Evolutionary conservation across 306 rosid genomes (phyloP).

Genomic region (Quillaja saponaria): DNA sequence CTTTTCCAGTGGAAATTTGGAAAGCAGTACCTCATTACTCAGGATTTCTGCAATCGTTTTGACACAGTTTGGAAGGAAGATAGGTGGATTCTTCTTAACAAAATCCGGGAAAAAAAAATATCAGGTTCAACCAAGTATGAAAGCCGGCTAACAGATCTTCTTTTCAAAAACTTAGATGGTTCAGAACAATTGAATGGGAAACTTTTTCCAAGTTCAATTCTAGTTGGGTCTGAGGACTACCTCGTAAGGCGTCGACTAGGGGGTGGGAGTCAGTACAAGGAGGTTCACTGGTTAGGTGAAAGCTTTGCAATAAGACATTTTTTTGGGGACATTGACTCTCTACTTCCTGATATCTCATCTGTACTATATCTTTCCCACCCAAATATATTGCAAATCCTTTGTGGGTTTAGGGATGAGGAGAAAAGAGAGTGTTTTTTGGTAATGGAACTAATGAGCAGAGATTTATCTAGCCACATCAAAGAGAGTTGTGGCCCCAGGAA

Average conservation of each 20-base stretch:
- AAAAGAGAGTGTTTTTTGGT: constrained; percentile 74
- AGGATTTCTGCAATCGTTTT: constrained; percentile 53
- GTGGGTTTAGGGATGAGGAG: constrained; percentile 77
- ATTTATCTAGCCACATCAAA: constrained; percentile 57
- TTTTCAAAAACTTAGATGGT: constrained; percentile 49
- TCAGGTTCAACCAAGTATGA: constrained; percentile 52
- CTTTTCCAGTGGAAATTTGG: constrained; percentile 88
- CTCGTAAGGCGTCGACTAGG: constrained; percentile 80
- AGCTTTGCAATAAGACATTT: constrained; percentile 67
- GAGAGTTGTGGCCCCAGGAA: constrained; percentile 64
- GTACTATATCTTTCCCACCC: constrained; percentile 80
- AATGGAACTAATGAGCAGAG: constrained; percentile 81
- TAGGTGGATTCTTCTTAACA: constrained; percentile 63
- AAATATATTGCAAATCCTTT: constrained; percentile 57
- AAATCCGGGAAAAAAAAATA: constrained; percentile 54
- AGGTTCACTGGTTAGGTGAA: constrained; percentile 84
- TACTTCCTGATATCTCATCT: constrained; percentile 56
- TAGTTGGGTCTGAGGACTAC: constrained; percentile 70
- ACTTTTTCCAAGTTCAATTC: constrained; percentile 65
- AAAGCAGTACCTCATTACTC: constrained; percentile 64
- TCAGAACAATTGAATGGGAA: constrained; percentile 47
- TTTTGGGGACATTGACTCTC: constrained; percentile 64
- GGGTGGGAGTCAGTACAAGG: constrained; percentile 65
- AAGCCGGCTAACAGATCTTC: constrained; percentile 47
- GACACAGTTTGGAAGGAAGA: constrained; percentile 76